Evolutionary conservation across 1,139 yeast species (phyloP).

Genomic region (Pichia cactophila): DNA sequence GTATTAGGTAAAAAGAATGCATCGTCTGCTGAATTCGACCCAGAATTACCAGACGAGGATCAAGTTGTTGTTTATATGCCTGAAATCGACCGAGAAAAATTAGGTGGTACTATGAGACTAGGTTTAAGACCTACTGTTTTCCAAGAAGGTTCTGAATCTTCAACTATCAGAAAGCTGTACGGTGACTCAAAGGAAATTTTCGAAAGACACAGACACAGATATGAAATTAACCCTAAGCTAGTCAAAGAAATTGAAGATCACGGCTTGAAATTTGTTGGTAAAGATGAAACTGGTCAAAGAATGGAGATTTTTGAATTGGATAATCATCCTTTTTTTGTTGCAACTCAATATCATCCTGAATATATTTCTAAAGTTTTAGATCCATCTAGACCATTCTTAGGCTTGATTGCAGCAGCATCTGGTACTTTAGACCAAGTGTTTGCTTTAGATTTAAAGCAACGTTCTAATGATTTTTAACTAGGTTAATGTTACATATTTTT

Average conservation of each 20-base stretch:
- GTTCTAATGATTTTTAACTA: conserved; percentile 25
- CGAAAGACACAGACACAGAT: conserved; percentile 98
- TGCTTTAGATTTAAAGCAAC: conserved; percentile 27
- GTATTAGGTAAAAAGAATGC: conserved; percentile 64
- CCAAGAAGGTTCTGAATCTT: conserved; percentile 52
- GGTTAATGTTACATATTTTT: not conserved
- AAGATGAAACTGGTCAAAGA: conserved; percentile 81
- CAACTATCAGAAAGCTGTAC: conserved; percentile 71
- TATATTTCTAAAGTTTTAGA: conserved; percentile 92
- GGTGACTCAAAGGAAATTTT: conserved; percentile 62
- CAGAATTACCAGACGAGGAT: conserved; percentile 49
- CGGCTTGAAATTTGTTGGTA: conserved; percentile 87
- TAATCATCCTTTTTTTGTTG: conserved; percentile 82
- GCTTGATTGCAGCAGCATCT: conserved; percentile 87
- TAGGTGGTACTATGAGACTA: conserved; percentile 99
- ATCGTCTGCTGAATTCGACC: conserved; percentile 80
- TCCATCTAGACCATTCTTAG: conserved; percentile 94
- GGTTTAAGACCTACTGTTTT: conserved; percentile 89
- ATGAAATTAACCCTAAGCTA: conserved; percentile 87
- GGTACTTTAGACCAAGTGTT: conserved; percentile 66
- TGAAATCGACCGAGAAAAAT: conserved; percentile 87
- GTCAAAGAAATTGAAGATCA: conserved; percentile 61
- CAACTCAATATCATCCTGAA: conserved; percentile 98
- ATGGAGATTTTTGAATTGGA: conserved; percentile 88
- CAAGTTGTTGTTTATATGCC: conserved; percentile 97